Evolutionary conservation across 148 eudicot species (phyloP), one percentile per base, ranked within the genome.

Genomic region (Salicornia ramosissima): DNA sequence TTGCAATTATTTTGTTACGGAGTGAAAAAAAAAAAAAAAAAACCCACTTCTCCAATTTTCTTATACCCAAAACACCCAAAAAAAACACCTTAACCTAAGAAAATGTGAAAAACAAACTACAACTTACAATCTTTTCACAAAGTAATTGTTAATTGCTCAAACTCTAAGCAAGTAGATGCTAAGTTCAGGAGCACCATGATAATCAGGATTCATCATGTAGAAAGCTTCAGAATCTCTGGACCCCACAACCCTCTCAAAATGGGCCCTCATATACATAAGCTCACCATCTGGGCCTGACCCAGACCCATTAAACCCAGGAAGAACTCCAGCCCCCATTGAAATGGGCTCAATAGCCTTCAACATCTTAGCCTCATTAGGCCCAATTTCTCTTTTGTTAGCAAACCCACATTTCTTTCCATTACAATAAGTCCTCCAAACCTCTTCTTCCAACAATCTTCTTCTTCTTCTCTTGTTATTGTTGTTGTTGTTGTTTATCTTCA

Each of bases 241-340:
- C 58, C 94, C 93, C 12, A 86, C 90, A 53, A 88, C 90, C 63
- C 93, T 79, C 65, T 88, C 90, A 69, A 89, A 89, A 71, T 85
- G 83, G 3, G 96, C 96, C 80, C 96, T 85, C 96, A 89, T 86
- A 62, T 89, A 89, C 90, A 89, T 89, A 19, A 89, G 76, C 42
- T 89, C 91, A 10, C 84, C 92, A 1, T 77, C 85, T 1, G 78
- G 43, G 8, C 73, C 75, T 9, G 75, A 75, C 3, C 84, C 87
- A 1, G 81, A 69, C 5, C 79, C 84, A 5, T 79, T 65, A 59
- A 78, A 81, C 53, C 83, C 88, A 6, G 96, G 91, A 28, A 89
- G 67, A 14, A 86, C 96, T 4, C 95, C 96, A 3, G 96, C 96
- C 0, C 96, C 96, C 96, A 85, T 89, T 19, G 96, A 89, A 18